Conservation (phyloP, 108 stramenopile genomes). For the Cylindrotheca fusiformis region DNA sequence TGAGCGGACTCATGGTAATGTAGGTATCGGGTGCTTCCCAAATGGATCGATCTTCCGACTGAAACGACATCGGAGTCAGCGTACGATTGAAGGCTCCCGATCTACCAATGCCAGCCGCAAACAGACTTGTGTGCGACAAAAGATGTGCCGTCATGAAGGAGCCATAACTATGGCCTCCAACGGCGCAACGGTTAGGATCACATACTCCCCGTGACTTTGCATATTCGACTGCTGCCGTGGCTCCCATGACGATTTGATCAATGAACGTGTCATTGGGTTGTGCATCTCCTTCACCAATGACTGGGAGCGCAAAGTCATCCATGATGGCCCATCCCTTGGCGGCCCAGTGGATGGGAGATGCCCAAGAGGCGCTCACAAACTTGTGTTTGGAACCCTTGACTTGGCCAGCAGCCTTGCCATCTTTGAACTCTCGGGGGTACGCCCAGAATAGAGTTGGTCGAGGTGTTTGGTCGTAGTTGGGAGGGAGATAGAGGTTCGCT, state of each 20-base stretch:
- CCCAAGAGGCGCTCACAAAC: conserved; percentile 7
- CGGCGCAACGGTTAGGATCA: conserved; percentile 8
- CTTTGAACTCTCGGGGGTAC: conserved; percentile 10
- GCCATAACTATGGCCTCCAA: conserved; percentile 11
- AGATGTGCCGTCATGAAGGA: conserved; percentile 8
- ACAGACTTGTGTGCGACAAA: conserved; percentile 7
- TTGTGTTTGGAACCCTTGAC: conserved; percentile 10
- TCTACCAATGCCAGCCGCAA: conserved; percentile 9
- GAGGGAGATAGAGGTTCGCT: conserved; percentile 10
- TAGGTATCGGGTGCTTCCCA: conserved; percentile 9
- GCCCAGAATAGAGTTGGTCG: conserved; percentile 12
- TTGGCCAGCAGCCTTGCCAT: conserved; percentile 10
- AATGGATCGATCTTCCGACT: conserved; percentile 6
- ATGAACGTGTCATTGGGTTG: conserved; percentile 13
- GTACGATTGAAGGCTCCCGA: conserved; percentile 10
- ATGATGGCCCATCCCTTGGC: conserved; percentile 9
- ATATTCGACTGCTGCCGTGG: conserved; percentile 14
- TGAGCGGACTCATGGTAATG: conserved; percentile 11
- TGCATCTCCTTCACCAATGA: conserved; percentile 10
- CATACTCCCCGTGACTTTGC: neutral
- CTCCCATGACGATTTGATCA: conserved; percentile 7
- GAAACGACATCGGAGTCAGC: conserved; percentile 13
- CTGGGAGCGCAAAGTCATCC: neutral
- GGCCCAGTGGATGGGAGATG: conserved; percentile 14
- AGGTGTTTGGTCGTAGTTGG: conserved; percentile 6